These are phyloP conservation scores for Leptoxyphium fumago DNA, from an alignment of 2,329 filamentous ascomycete genomes.

Conservation along the genomic window DNA sequence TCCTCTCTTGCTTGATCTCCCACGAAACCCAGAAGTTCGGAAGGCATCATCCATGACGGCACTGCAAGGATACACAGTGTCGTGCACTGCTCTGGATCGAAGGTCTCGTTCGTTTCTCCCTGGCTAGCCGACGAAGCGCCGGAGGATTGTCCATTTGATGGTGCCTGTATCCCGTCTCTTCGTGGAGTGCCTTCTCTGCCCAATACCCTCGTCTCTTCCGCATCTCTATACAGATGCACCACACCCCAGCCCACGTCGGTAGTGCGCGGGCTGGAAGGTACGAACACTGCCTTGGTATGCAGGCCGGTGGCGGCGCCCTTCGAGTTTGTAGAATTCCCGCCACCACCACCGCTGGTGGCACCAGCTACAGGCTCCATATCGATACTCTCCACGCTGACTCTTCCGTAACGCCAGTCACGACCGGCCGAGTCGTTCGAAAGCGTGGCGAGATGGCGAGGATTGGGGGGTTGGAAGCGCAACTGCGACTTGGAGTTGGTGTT, in stretches of 20 bases:
- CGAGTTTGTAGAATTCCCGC: constrained; percentile 7
- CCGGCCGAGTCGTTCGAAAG: constrained; percentile 35
- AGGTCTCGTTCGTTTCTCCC: constrained; percentile 10
- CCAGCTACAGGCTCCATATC: constrained; percentile 43
- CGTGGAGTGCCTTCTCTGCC: not conserved
- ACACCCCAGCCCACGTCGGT: constrained; percentile 83
- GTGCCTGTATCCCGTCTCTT: constrained; percentile 16
- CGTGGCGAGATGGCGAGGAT: constrained; percentile 6
- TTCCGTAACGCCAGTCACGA: constrained; percentile 67
- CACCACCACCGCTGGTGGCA: constrained; percentile 24
- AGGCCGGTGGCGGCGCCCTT: constrained; percentile 46
- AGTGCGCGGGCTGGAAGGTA: constrained; percentile 53
- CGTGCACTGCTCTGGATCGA: constrained; percentile 54
- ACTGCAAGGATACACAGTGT: constrained; percentile 89
- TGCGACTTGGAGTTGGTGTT: constrained; percentile 21
- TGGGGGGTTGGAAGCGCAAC: constrained; percentile 17
- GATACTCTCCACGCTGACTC: constrained; percentile 66
- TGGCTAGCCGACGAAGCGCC: constrained; percentile 1
- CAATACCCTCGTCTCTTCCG: constrained; percentile 45
- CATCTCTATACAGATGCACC: constrained; percentile 84
- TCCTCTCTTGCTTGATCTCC: constrained; percentile 74
- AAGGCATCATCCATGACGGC: constrained; percentile 81
- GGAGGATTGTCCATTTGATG: not conserved
- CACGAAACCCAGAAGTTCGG: constrained; percentile 81
- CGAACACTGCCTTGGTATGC: constrained; percentile 68